phyloP scores from a whole-genome alignment of 768 basidiomycete genomes.

The Lentinula raphanica region DNA sequence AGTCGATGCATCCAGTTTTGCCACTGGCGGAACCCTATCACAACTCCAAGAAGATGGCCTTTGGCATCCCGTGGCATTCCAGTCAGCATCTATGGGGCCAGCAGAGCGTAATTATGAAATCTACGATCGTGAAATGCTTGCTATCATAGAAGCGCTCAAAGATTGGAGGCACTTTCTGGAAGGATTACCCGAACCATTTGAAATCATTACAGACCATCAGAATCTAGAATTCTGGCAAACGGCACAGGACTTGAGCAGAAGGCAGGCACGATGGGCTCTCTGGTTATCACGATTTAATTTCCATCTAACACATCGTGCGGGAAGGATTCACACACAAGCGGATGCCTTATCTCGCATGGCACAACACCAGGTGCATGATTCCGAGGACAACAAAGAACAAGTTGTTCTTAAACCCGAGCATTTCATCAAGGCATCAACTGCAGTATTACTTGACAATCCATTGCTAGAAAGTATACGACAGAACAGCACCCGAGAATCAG shows the following conservation, averaged over 20 bases:
- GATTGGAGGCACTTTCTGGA: slow-evolving; percentile 12
- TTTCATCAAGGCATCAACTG: too few relatives aligned
- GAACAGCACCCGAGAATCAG: too few relatives aligned
- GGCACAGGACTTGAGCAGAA: slow-evolving; percentile 8
- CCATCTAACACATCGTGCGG: too few relatives aligned
- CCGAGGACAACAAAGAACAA: too few relatives aligned
- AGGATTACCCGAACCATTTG: slow-evolving; percentile 4
- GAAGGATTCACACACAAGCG: too few relatives aligned
- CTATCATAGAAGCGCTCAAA: not conserved
- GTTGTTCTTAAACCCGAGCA: too few relatives aligned
- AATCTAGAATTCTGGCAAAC: slow-evolving; percentile 11
- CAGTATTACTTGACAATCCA: too few relatives aligned
- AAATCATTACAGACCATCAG: slow-evolving; percentile 3
- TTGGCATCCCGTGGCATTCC: not conserved
- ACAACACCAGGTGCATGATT: too few relatives aligned
- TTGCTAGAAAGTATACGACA: too few relatives aligned
- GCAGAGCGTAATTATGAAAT: slow-evolving; percentile 2
- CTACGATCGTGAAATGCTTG: slow-evolving; percentile 13
- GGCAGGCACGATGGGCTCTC: slow-evolving; percentile 6
- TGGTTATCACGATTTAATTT: slow-evolving; percentile 17
- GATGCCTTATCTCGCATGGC: too few relatives aligned
- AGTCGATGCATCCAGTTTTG: not conserved
- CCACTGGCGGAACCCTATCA: not conserved
- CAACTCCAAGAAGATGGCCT: not conserved
- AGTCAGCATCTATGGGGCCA: not conserved